These are phyloP conservation scores for Ascochyta pisi DNA, from an alignment of 2,329 filamentous ascomycete species.

Conservation along the genomic window DNA sequence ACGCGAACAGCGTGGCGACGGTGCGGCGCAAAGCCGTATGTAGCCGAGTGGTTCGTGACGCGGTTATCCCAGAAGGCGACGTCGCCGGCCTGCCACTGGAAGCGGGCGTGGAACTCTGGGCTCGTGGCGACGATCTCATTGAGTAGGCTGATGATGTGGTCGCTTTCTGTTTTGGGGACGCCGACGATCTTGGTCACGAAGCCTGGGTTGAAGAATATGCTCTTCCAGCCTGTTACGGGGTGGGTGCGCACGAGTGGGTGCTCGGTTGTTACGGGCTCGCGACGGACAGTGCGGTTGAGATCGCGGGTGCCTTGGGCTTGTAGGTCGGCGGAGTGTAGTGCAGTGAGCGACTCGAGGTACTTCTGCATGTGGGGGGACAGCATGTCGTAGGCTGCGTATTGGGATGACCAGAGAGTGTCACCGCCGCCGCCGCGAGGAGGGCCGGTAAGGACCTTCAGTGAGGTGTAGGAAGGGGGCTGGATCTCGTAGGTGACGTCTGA, in stretches of 20 bases:
- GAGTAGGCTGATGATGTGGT: slow-evolving; percentile 60
- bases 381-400: slow-evolving; percentile 65
- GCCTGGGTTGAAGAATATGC: slow-evolving; percentile 65
- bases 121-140: slow-evolving; percentile 63
- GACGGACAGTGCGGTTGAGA: slow-evolving; percentile 59
- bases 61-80: slow-evolving; percentile 75
- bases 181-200: slow-evolving; percentile 66
- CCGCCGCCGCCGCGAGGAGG: slow-evolving; percentile 63
- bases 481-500: slow-evolving; percentile 65
- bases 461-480: slow-evolving; percentile 65
- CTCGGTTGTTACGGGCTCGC: slow-evolving; percentile 60
- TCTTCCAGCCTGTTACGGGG: slow-evolving; percentile 68
- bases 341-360: slow-evolving; percentile 64
- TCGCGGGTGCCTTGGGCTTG: slow-evolving; percentile 60
- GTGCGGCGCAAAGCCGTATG: slow-evolving; percentile 65
- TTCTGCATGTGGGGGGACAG: slow-evolving; percentile 64
- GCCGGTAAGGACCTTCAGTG: slow-evolving; percentile 61
- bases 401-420: slow-evolving; percentile 64
- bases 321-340: slow-evolving; percentile 62
- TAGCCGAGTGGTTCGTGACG: slow-evolving; percentile 62
- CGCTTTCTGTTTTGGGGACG: slow-evolving; percentile 62
- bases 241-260: slow-evolving; percentile 67
- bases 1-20: slow-evolving; percentile 62
- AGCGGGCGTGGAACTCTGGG: slow-evolving; percentile 73
- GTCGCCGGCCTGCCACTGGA: slow-evolving; percentile 69